Evolutionary conservation across 805 yeast species (phyloP).

Genomic region (Lipomyces spencermartinsiae): DNA sequence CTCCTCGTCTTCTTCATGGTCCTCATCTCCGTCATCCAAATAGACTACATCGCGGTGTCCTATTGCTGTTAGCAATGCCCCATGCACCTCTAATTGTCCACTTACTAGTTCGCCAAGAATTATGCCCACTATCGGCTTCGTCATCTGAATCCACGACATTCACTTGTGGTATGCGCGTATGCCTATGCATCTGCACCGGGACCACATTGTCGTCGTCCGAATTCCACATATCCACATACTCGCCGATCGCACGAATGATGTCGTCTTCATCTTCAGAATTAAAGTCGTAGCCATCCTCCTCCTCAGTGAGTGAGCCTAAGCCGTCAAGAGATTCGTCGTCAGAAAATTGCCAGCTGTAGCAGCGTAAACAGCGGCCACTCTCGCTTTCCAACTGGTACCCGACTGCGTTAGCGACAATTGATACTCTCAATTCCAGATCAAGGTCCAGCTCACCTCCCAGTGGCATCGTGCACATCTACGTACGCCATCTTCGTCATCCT

Average conservation of each 20-base stretch:
- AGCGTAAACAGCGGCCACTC: slow-evolving; percentile 16
- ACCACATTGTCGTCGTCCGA: slow-evolving; percentile 13
- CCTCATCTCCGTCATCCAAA: slow-evolving; percentile 10
- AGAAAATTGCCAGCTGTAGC: slow-evolving; percentile 12
- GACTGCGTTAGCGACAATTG: slow-evolving; percentile 36
- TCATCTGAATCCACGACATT: not conserved
- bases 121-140: not conserved
- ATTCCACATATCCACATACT: slow-evolving; percentile 1
- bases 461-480: slow-evolving; percentile 70
- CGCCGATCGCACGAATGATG: not conserved
- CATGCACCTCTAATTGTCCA: not conserved
- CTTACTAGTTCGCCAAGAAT: not conserved
- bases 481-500: slow-evolving; percentile 68
- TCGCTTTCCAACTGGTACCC: slow-evolving; percentile 44
- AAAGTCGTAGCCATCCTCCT: not conserved
- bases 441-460: slow-evolving; percentile 59
- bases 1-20: not conserved
- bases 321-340: slow-evolving; percentile 5
- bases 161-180: not conserved
- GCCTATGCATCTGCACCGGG: slow-evolving; percentile 1
- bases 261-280: slow-evolving; percentile 9
- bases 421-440: slow-evolving; percentile 49
- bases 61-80: not conserved
- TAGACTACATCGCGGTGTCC: not conserved
- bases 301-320: not conserved